Percentiles rank a stretch among this genome's conserved stretches.
phyloP scores from a whole-genome alignment of 805 yeast genomes.

The Pichia occidentalis region DNA sequence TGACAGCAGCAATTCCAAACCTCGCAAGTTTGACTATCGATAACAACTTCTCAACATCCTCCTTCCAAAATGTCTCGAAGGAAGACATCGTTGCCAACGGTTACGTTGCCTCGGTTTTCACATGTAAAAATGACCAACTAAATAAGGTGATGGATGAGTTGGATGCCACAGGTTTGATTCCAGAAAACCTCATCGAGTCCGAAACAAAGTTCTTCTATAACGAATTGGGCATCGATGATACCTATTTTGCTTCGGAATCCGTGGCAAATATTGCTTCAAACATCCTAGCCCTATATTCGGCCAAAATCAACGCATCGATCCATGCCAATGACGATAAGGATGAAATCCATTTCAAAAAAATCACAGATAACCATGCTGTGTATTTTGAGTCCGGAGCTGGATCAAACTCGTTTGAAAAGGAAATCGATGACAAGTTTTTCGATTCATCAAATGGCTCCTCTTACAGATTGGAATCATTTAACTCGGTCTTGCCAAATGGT shows the following conservation, averaged over 20 bases:
- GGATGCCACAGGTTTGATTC: conserved; percentile 82
- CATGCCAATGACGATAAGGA: conserved; percentile 39
- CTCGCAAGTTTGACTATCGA: conserved; percentile 25
- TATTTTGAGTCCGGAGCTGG: conserved; percentile 67
- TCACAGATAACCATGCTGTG: conserved; percentile 80
- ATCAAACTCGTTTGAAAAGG: conserved; percentile 53
- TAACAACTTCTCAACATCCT: conserved; percentile 31
- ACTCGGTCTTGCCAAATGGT: conserved; percentile 52
- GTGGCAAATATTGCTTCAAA: conserved; percentile 76
- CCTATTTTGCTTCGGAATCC: conserved; percentile 81
- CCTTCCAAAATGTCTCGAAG: conserved; percentile 29
- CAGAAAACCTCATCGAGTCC: conserved; percentile 74
- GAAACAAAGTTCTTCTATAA: conserved; percentile 91
- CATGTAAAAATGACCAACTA: conserved; percentile 75
- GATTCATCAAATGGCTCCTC: conserved; percentile 38
- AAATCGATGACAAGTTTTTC: conserved; percentile 77
- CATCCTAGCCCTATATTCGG: conserved; percentile 83
- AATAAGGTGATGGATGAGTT: conserved; percentile 74
- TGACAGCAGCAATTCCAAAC: conserved; percentile 11
- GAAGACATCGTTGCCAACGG: conserved; percentile 38
- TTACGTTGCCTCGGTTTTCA: conserved; percentile 68
- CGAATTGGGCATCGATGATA: conserved; percentile 82
- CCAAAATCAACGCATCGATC: conserved; percentile 85
- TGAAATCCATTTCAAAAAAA: conserved; percentile 72
- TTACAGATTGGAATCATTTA: conserved; percentile 73